phyloP scores from a whole-genome alignment of 2,329 filamentous ascomycete species.

The Xylariaceae sp. region DNA sequence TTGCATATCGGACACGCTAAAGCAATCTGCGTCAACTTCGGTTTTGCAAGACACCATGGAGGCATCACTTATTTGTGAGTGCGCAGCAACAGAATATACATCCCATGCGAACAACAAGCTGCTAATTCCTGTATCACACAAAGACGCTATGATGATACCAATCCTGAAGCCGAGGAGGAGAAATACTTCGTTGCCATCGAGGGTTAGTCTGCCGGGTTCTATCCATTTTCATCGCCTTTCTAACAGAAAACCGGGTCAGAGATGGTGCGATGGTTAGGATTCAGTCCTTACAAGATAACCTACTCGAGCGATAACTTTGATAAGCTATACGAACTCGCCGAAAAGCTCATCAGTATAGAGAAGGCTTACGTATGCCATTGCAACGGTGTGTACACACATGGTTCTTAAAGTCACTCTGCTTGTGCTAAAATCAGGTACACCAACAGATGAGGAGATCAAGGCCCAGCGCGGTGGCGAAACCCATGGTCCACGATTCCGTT shows the following conservation, averaged over 20 bases:
- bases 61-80: slow-evolving; percentile 68
- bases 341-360: slow-evolving; percentile 71
- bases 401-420: background rate
- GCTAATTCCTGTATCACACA: background rate
- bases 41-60: slow-evolving; percentile 80
- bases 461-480: slow-evolving; percentile 77
- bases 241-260: slow-evolving; percentile 40
- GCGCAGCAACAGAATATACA: background rate
- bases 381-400: slow-evolving; percentile 40
- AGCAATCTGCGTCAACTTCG: slow-evolving; percentile 94
- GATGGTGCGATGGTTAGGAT: slow-evolving; percentile 80
- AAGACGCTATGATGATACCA: slow-evolving; percentile 79
- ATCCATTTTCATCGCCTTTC: background rate
- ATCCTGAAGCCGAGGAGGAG: slow-evolving; percentile 89
- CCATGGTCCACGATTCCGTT: slow-evolving; percentile 69
- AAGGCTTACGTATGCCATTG: slow-evolving; percentile 86
- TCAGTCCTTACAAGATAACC: slow-evolving; percentile 73
- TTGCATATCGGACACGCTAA: slow-evolving; percentile 93
- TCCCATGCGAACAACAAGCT: background rate
- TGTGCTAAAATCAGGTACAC: slow-evolving; percentile 1
- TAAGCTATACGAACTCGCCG: slow-evolving; percentile 80
- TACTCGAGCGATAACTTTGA: slow-evolving; percentile 91
- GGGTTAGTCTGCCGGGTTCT: background rate
- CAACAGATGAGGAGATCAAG: slow-evolving; percentile 71
- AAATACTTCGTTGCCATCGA: slow-evolving; percentile 85